Conservation (phyloP, 2,329 filamentous ascomycete genomes). For the Hypomyces perniciosus region DNA sequence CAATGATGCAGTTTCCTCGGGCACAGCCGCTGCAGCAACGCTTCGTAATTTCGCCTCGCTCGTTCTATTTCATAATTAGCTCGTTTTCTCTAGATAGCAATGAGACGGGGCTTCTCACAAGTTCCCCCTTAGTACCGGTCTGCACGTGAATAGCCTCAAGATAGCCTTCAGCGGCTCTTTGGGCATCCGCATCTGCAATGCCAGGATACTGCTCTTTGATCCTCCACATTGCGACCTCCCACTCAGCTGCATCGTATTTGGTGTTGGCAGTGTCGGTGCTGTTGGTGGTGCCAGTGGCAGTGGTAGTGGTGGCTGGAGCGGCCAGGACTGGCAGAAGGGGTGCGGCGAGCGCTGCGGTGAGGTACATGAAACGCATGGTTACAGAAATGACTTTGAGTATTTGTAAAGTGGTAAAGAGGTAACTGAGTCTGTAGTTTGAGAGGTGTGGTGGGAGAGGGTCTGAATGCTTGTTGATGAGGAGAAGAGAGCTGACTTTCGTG, state of each 20-base stretch:
- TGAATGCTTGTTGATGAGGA: no score
- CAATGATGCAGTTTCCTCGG: not conserved
- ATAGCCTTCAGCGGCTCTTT: not conserved
- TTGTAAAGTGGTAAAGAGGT: not conserved
- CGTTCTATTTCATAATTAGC: not conserved
- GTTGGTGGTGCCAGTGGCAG: not conserved
- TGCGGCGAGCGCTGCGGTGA: not conserved
- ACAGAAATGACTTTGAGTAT: no score
- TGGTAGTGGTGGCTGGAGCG: not conserved
- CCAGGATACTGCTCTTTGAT: not conserved
- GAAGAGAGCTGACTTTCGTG: no score
- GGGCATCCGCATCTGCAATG: not conserved
- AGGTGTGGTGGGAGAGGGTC: no score
- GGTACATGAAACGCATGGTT: slow-evolving; percentile 1
- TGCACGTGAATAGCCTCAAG: slow-evolving; percentile 1
- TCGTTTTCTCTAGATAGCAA: no score
- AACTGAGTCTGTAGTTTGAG: no score
- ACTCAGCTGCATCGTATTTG: not conserved
- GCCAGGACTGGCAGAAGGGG: not conserved
- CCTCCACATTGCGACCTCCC: no score
- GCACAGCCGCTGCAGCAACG: not conserved
- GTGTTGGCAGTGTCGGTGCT: not conserved
- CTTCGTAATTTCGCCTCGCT: not conserved
- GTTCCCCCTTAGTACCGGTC: not conserved
- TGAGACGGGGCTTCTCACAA: not conserved